Evolutionary conservation across 2,329 filamentous ascomycete species (phyloP).

Genomic region (Aspergillus terreus): DNA sequence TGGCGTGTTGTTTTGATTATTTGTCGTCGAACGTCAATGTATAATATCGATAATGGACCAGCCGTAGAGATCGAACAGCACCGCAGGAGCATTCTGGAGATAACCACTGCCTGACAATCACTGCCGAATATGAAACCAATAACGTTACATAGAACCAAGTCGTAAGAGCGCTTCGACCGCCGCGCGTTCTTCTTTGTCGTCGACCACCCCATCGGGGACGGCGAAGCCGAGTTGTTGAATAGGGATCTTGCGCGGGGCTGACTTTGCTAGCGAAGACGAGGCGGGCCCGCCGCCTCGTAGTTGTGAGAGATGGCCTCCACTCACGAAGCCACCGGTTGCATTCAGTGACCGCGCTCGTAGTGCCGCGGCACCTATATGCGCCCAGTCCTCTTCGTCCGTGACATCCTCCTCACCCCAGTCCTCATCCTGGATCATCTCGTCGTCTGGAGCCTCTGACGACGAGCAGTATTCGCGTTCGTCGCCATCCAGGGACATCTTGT

Average conservation of each 20-base stretch:
- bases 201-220: slow-evolving; percentile 31
- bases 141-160: slow-evolving; percentile 45
- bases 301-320: slow-evolving; percentile 28
- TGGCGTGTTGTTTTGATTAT: slow-evolving; percentile 11
- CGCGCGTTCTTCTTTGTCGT: slow-evolving; percentile 42
- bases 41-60: slow-evolving; percentile 8
- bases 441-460: slow-evolving; percentile 68
- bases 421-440: slow-evolving; percentile 60
- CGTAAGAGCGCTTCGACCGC: slow-evolving; percentile 48
- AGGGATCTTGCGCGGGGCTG: slow-evolving; percentile 34
- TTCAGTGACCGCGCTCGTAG: slow-evolving; percentile 64
- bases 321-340: slow-evolving; percentile 41
- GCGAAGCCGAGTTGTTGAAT: slow-evolving; percentile 31
- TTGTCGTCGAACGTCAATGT: slow-evolving; percentile 11
- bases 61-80: slow-evolving; percentile 10
- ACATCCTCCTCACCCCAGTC: slow-evolving; percentile 81
- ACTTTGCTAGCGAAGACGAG: slow-evolving; percentile 37
- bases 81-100: slow-evolving; percentile 8
- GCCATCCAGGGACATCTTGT: slow-evolving; percentile 89
- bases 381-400: slow-evolving; percentile 97
- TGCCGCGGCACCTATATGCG: slow-evolving; percentile 78
- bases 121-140: slow-evolving; percentile 16
- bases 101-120: slow-evolving; percentile 11
- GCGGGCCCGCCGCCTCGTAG: slow-evolving; percentile 33
- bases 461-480: slow-evolving; percentile 63